A percentile compares a stretch with the other conserved stretches of the same genome.
phyloP scores from a whole-genome alignment of 352 stramenopile genomes.

The Phytophthora sojae region DNA sequence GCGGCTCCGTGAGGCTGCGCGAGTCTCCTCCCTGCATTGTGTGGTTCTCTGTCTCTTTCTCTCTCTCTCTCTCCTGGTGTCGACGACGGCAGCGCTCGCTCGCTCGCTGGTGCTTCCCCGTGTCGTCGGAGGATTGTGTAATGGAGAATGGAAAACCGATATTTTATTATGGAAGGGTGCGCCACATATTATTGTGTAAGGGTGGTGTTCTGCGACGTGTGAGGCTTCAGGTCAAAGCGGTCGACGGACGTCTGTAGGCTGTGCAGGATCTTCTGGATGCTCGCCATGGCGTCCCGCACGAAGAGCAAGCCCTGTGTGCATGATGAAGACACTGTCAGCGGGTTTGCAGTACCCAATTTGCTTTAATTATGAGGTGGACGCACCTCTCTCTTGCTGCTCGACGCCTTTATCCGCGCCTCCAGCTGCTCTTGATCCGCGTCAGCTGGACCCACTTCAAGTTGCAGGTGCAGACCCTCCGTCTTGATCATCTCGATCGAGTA shows the following conservation, averaged over 20 bases:
- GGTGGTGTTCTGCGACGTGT: conserved; percentile 20
- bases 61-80: conserved; percentile 18
- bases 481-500: conserved; percentile 65
- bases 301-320: conserved; percentile 44
- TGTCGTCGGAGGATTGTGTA: conserved; percentile 31
- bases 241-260: conserved; percentile 50
- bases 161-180: not conserved
- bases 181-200: conserved; percentile 19
- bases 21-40: conserved; percentile 63
- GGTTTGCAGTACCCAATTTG: not conserved
- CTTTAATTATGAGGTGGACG: conserved; percentile 4
- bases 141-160: conserved; percentile 15
- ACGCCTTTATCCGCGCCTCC: conserved; percentile 33
- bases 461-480: conserved; percentile 51
- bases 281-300: conserved; percentile 51
- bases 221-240: conserved; percentile 45
- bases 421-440: conserved; percentile 25
- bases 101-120: conserved; percentile 29
- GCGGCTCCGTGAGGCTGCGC: conserved; percentile 74
- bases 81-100: conserved; percentile 8
- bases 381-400: conserved; percentile 48
- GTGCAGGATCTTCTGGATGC: conserved; percentile 55
- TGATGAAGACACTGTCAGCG: not conserved
- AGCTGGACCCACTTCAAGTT: conserved; percentile 33
- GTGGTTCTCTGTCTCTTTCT: not conserved